Evolutionary conservation across 352 stramenopile genomes (phyloP).

Genomic region (Phytopythium chamaehyphon): DNA sequence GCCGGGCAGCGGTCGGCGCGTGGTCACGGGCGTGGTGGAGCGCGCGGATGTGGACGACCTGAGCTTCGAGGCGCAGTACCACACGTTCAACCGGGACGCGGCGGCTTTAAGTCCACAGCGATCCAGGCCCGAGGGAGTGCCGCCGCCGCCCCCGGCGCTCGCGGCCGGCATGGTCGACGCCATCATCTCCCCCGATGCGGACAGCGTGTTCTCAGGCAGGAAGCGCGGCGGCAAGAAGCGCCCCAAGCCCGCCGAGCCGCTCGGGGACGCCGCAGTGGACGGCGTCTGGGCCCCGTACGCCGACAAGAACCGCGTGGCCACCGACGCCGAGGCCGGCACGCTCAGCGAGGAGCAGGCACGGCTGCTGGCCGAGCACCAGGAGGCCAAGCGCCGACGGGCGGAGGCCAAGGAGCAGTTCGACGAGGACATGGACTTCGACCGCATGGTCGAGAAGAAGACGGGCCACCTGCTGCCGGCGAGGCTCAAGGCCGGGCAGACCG

Average conservation of each 20-base stretch:
- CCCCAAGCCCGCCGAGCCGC: constrained; percentile 28
- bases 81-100: constrained; percentile 63
- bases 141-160: constrained; percentile 18
- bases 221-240: constrained; percentile 46
- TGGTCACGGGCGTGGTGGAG: constrained; percentile 77
- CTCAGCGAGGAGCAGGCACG: constrained; percentile 50
- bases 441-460: constrained; percentile 86
- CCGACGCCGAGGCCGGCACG: constrained; percentile 46
- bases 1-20: constrained; percentile 57
- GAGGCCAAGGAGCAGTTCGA: constrained; percentile 52
- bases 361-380: constrained; percentile 45
- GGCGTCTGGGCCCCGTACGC: constrained; percentile 65
- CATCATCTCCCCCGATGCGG: constrained; percentile 15
- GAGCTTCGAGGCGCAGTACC: constrained; percentile 80
- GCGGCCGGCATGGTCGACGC: constrained; percentile 17
- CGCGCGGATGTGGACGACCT: constrained; percentile 64
- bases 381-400: constrained; percentile 51
- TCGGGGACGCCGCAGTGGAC: constrained; percentile 37
- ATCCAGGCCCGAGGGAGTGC: constrained; percentile 14
- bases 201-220: constrained; percentile 36
- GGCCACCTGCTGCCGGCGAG: constrained; percentile 65
- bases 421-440: constrained; percentile 84
- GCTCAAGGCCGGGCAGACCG: constrained; percentile 58
- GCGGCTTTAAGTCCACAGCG: constrained; percentile 17
- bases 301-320: constrained; percentile 37